Evolutionary conservation across 305 asterid species (phyloP), one percentile per base, ranked within the genome.

Genomic region (Vinca major): DNA sequence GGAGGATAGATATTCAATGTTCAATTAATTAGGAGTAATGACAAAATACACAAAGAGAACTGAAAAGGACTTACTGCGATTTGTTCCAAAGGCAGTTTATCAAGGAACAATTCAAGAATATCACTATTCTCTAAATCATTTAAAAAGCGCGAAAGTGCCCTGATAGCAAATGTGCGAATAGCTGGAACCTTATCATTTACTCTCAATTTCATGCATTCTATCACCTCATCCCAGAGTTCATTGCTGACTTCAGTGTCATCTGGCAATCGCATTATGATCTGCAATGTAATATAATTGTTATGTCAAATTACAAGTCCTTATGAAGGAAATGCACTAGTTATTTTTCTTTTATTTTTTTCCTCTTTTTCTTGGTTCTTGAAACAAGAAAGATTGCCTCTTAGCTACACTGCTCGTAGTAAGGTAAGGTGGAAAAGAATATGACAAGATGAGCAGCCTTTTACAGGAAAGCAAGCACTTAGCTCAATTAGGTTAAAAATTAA

Each of bases 141-240:
- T 66, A 83, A 85, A 73, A 94, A 91, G 66, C 99, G 95, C 6
- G 92, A 86, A 76, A 94, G 96, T 66, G 96, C 88, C 84, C 96
- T 82, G 73, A 89, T 73, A 33, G 96, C 87, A 84, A 79, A 94
- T 74, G 90, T 77, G 58, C 99, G 92, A 65, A 89, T 91, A 64
- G 85, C 75, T 45, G 96, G 75, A 21, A 81, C 80, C 85, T 91
- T 94, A 77, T 94, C 99, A 70, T 86, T 80, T 74, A 80, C 86
- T 37, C 96, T 89, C 67, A 81, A 73, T 78, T 80, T 86, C 92
- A 94, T 80, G 70, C 83, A 75, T 49, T 91, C 98, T 52, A 94
- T 91, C 74, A 91, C 96, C 71, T 88, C 95, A 81, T 88, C 97
- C 99, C 99, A 91, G n/a, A 91, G 90, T 67, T 86, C 97, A 79